A percentile compares a stretch with the other conserved stretches of the same genome.
phyloP scores from a whole-genome alignment of 352 stramenopile genomes.

The Elongisporangium anandrum region DNA sequence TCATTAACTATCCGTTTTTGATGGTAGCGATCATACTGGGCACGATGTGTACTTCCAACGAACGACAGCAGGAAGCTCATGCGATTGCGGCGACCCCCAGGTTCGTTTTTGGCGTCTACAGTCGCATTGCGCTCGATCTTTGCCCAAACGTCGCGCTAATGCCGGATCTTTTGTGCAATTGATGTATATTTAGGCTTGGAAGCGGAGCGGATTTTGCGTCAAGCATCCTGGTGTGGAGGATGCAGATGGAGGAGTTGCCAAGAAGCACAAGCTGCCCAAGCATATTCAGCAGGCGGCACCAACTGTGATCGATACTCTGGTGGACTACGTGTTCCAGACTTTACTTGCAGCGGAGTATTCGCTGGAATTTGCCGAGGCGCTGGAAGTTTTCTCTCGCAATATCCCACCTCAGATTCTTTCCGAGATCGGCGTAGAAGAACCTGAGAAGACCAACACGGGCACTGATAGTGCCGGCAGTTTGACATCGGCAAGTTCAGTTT shows the following conservation, averaged over 20 bases:
- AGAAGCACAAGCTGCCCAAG: constrained; percentile 68
- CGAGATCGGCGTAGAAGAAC: constrained; percentile 22
- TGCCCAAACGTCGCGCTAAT: background rate
- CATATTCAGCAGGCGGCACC: constrained; percentile 40
- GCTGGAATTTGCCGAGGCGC: constrained; percentile 63
- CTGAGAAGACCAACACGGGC: constrained; percentile 1
- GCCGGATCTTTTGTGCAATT: background rate
- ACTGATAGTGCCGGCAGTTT: background rate
- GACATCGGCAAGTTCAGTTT: background rate
- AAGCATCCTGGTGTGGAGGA: constrained; percentile 62
- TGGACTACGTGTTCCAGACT: constrained; percentile 73
- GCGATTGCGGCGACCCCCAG: constrained; percentile 80
- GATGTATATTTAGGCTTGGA: constrained; percentile 54
- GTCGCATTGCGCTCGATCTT: background rate
- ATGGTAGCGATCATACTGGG: constrained; percentile 50
- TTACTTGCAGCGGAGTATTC: constrained; percentile 59
- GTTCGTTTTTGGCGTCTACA: constrained; percentile 21
- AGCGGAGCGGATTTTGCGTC: constrained; percentile 70
- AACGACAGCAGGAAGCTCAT: constrained; percentile 81
- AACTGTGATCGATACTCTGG: constrained; percentile 67
- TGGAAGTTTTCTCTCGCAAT: constrained; percentile 65
- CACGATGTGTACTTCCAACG: constrained; percentile 88
- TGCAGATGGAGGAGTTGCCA: constrained; percentile 18
- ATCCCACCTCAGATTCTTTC: constrained; percentile 40
- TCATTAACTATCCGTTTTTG: background rate